Percentiles rank a stretch among this genome's conserved stretches.
Conservation (phyloP, 176 grass and related monocot genomes). For the Areca catechu region DNA sequence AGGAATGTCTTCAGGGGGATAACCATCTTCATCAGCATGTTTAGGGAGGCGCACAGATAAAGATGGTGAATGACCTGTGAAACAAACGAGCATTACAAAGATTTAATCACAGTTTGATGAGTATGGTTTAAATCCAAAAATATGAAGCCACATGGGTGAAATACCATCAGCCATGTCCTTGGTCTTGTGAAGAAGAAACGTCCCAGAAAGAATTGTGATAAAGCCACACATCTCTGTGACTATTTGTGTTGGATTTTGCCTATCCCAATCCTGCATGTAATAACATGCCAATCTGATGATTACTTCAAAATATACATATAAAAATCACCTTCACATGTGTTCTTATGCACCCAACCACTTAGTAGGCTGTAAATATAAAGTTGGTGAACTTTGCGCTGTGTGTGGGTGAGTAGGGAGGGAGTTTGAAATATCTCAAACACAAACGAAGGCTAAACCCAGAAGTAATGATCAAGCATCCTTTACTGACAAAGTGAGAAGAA, state of each 20-base stretch:
- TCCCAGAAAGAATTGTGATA: conserved; percentile 73
- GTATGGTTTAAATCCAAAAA: too few species aligned
- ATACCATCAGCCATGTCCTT: conserved; percentile 63
- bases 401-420: too few species aligned
- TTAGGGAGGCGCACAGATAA: conserved; percentile 29
- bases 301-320: not conserved
- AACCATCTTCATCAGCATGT: conserved; percentile 28
- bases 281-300: not conserved
- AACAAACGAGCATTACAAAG: not conserved
- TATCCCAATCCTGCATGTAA: conserved; percentile 46
- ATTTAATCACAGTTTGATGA: too few species aligned
- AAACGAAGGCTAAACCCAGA: too few species aligned
- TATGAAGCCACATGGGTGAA: not conserved
- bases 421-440: too few species aligned
- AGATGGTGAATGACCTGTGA: conserved; percentile 28
- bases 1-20: conserved; percentile 42
- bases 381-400: too few species aligned
- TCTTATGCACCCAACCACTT: too few species aligned
- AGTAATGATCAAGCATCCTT: too few species aligned
- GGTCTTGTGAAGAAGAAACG: conserved; percentile 74
- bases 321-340: not conserved
- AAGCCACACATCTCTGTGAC: conserved; percentile 73
- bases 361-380: too few species aligned
- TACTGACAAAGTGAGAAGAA: too few species aligned
- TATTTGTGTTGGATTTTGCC: conserved; percentile 79